phyloP scores from a whole-genome alignment of 768 basidiomycete genomes.

The Psilocybe cubensis region DNA sequence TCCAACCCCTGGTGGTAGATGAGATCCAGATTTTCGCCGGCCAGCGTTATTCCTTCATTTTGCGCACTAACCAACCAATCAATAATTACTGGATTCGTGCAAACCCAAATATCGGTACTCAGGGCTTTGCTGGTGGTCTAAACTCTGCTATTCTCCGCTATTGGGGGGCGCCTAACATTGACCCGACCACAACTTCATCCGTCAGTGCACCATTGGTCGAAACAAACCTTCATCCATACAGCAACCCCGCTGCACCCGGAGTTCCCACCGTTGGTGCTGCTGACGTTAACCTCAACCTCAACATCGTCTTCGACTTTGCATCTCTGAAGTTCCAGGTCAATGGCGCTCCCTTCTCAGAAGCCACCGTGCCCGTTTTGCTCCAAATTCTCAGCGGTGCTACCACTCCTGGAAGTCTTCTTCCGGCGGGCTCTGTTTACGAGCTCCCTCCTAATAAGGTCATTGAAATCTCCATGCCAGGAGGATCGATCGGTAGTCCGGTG shows the following conservation, averaged over 20 bases:
- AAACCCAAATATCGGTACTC: constrained; percentile 29
- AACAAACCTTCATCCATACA: constrained; percentile 35
- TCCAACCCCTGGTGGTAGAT: constrained; percentile 41
- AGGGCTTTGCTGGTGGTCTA: constrained; percentile 17
- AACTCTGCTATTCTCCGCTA: constrained; percentile 59
- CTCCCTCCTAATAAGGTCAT: constrained; percentile 45
- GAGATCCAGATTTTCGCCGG: constrained; percentile 46
- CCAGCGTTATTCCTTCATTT: constrained; percentile 53
- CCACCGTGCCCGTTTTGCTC: constrained; percentile 45
- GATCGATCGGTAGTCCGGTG: constrained; percentile 35
- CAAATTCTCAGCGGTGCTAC: constrained; percentile 45
- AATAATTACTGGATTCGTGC: constrained; percentile 49
- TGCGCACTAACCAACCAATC: constrained; percentile 29
- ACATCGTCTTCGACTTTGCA: constrained; percentile 23
- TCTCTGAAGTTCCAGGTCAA: constrained; percentile 25
- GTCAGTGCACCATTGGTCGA: constrained; percentile 35
- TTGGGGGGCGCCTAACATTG: constrained; percentile 34
- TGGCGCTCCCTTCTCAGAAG: constrained; percentile 28
- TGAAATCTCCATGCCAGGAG: constrained; percentile 48
- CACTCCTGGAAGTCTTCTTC: constrained; percentile 37
- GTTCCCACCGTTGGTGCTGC: constrained; percentile 34
- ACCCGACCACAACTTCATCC: constrained; percentile 40
- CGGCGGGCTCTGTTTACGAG: constrained; percentile 41
- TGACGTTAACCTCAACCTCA: constrained; percentile 37
- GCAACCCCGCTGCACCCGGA: constrained; percentile 32